phyloP scores from a whole-genome alignment of 371 early-diverging fungal genomes.

The Saksenaea vasiformis region DNA sequence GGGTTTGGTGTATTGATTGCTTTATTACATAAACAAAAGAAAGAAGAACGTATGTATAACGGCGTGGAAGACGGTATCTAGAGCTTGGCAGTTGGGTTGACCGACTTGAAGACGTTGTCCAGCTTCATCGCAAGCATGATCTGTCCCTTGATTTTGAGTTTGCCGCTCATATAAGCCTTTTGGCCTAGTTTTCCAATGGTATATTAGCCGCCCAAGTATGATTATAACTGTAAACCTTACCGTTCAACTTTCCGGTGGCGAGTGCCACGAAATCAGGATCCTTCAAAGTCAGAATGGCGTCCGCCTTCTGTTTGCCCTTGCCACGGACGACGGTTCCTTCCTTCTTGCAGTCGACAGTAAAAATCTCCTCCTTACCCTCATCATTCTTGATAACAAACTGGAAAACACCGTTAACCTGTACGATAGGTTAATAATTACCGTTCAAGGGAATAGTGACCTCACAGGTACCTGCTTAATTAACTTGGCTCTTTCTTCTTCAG shows the following conservation, averaged over 20 bases:
- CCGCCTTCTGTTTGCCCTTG: constrained; percentile 68
- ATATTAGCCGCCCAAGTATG: neutral
- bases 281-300: constrained; percentile 62
- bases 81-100: constrained; percentile 55
- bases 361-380: constrained; percentile 69
- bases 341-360: constrained; percentile 80
- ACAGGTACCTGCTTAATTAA: constrained; percentile 42
- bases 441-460: neutral
- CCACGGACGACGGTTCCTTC: constrained; percentile 59
- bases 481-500: constrained; percentile 40
- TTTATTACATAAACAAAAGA: neutral
- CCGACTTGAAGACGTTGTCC: constrained; percentile 61
- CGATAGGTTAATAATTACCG: neutral
- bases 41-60: neutral
- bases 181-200: constrained; percentile 27
- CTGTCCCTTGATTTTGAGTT: constrained; percentile 85
- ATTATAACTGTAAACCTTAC: constrained; percentile 26
- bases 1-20: neutral
- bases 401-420: constrained; percentile 80
- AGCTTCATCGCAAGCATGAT: constrained; percentile 86
- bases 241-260: constrained; percentile 81
- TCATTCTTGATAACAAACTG: constrained; percentile 77
- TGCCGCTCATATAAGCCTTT: constrained; percentile 87
- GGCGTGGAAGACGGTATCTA: constrained; percentile 16
- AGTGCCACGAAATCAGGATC: constrained; percentile 88